phyloP scores from a whole-genome alignment of 495 filamentous ascomycete genomes.

The Xylaria nigripes region DNA sequence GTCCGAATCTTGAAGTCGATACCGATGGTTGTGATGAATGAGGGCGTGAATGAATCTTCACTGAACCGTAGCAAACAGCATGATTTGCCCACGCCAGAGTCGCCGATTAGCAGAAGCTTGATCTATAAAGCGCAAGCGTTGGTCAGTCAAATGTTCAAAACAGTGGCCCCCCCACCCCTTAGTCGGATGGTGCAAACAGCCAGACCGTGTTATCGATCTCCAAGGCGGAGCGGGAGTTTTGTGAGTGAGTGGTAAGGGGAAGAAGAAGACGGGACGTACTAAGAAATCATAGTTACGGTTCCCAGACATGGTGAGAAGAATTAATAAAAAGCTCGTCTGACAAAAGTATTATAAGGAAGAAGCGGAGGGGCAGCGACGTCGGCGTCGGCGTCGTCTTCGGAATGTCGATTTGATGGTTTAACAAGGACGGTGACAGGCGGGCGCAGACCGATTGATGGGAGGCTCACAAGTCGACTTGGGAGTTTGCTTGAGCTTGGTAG shows the following conservation, averaged over 20 bases:
- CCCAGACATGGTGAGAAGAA: conserved; percentile 65
- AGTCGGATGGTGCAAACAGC: background rate
- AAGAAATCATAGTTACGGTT: conserved; percentile 98
- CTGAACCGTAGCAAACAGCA: conserved; percentile 98
- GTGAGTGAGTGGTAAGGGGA: conserved; percentile 1
- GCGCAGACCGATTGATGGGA: background rate
- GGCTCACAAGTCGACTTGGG: background rate
- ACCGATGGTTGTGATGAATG: conserved; percentile 98
- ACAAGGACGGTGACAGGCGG: conserved; percentile 1
- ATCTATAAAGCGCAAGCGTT: conserved; percentile 50
- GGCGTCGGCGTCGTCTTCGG: background rate
- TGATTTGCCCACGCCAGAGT: conserved; percentile 96
- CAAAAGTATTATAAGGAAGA: background rate
- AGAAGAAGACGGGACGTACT: conserved; percentile 44
- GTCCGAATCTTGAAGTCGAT: conserved; percentile 99
- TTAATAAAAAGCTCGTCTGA: conserved; percentile 20
- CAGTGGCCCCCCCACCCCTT: background rate
- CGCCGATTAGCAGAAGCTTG: conserved; percentile 96
- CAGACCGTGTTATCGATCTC: background rate
- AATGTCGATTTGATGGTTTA: background rate
- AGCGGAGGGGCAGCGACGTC: background rate
- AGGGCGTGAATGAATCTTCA: conserved; percentile 97
- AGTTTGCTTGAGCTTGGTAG: background rate
- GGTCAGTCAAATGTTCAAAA: background rate
- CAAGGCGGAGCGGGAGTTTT: background rate